A percentile compares a stretch with the other conserved stretches of the same genome.
Evolutionary conservation across 2,329 filamentous ascomycete genomes (phyloP).

Genomic region (Ophiosphaerella narmari): DNA sequence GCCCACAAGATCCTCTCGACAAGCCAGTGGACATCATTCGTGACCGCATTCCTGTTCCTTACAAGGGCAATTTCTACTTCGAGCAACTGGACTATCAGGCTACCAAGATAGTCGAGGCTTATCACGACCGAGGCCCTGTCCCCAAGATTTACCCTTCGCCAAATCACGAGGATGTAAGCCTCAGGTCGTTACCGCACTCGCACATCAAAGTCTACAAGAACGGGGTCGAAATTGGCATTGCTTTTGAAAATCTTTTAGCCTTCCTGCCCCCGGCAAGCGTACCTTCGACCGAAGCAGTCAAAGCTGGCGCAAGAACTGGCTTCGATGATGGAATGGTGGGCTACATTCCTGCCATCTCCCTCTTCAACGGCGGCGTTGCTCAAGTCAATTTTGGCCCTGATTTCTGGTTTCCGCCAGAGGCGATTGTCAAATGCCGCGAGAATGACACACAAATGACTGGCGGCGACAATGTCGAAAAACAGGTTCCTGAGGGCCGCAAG

Average conservation of each 20-base stretch:
- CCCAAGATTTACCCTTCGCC: constrained; percentile 73
- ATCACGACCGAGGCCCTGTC: constrained; percentile 54
- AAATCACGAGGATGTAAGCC: constrained; percentile 72
- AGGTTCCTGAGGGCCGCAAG: constrained; percentile 34
- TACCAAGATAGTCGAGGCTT: constrained; percentile 81
- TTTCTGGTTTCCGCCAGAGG: constrained; percentile 84
- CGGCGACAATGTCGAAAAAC: constrained; percentile 14
- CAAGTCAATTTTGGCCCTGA: constrained; percentile 93
- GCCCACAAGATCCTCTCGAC: constrained; percentile 44
- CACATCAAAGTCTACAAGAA: constrained; percentile 93
- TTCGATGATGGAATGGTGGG: constrained; percentile 94
- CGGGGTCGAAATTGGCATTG: constrained; percentile 79
- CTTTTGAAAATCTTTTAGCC: constrained; percentile 84
- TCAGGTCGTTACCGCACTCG: constrained; percentile 85
- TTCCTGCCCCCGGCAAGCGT: constrained; percentile 90
- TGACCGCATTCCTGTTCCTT: constrained; percentile 91
- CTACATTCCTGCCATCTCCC: constrained; percentile 91
- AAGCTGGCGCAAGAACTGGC: constrained; percentile 78
- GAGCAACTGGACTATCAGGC: constrained; percentile 89
- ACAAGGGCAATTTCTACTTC: constrained; percentile 92
- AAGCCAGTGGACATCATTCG: constrained; percentile 83
- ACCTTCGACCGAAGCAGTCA: constrained; percentile 68
- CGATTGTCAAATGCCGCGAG: constrained; percentile 52
- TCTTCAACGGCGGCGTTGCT: constrained; percentile 87
- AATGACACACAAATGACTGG: constrained; percentile 39